These are phyloP conservation scores for Halophytophthora batemanensis DNA, from an alignment of 352 stramenopile species.

Conservation along the genomic window DNA sequence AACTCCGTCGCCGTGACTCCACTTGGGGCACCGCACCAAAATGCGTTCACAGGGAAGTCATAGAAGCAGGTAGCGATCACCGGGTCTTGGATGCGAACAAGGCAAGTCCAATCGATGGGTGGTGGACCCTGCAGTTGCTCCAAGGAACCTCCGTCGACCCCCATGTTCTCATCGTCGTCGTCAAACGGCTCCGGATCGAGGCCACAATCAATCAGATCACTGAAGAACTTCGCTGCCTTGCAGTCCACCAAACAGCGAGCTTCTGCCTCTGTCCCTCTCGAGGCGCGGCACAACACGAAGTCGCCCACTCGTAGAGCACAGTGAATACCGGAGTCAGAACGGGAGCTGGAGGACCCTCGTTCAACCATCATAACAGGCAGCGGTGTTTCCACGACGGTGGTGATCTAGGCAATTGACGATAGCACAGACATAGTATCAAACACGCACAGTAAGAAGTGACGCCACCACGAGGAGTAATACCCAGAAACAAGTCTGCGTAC, in stretches of 20 bases:
- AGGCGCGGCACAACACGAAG: slow-evolving; percentile 48
- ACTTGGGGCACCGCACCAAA: slow-evolving; percentile 39
- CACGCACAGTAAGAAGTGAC: slow-evolving; percentile 2
- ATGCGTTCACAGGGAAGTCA: slow-evolving; percentile 58
- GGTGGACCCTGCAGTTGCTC: not conserved
- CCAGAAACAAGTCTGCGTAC: slow-evolving; percentile 31
- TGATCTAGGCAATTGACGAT: slow-evolving; percentile 29
- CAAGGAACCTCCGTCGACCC: slow-evolving; percentile 20
- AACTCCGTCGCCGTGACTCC: slow-evolving; percentile 27
- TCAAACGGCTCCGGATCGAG: slow-evolving; percentile 47
- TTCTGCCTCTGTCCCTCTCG: slow-evolving; percentile 46
- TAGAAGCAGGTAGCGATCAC: slow-evolving; percentile 31
- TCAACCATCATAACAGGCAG: slow-evolving; percentile 9
- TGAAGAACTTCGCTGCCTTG: slow-evolving; percentile 53
- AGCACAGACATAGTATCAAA: not conserved
- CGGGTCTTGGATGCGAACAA: slow-evolving; percentile 49
- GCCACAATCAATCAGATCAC: slow-evolving; percentile 68
- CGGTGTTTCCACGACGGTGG: slow-evolving; percentile 29
- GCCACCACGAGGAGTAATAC: not conserved
- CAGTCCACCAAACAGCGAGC: slow-evolving; percentile 48
- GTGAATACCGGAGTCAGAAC: slow-evolving; percentile 18
- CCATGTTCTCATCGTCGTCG: slow-evolving; percentile 33
- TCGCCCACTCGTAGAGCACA: slow-evolving; percentile 41
- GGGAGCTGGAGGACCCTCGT: slow-evolving; percentile 9
- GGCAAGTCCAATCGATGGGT: slow-evolving; percentile 46